A percentile compares a stretch with the other conserved stretches of the same genome.
phyloP scores from a whole-genome alignment of 345 rosid species.

The Litchi chinensis region DNA sequence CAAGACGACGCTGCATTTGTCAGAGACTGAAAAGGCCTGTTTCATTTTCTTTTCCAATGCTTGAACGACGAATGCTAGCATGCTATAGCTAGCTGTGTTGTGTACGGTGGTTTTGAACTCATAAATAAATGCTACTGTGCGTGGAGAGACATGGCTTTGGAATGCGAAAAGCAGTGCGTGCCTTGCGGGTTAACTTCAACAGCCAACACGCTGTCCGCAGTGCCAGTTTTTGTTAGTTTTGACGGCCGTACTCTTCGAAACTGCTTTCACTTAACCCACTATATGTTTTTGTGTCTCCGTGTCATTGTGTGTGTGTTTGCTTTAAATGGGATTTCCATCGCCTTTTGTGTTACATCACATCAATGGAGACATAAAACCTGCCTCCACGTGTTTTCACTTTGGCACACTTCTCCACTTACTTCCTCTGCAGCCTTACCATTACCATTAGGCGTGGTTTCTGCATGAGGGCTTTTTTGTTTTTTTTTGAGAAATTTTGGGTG shows the following conservation, averaged over 20 bases:
- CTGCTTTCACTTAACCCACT: too few species aligned
- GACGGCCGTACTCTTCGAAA: slow-evolving; percentile 7
- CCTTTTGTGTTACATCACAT: slow-evolving; percentile 25
- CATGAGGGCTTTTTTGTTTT: too few species aligned
- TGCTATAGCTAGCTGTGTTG: background rate
- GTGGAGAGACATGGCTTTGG: slow-evolving; percentile 13
- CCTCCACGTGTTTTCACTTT: background rate
- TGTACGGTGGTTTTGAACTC: background rate
- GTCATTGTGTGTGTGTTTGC: background rate
- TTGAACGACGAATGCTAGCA: background rate
- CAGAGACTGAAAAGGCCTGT: background rate
- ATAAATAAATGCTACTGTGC: background rate
- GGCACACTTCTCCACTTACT: background rate
- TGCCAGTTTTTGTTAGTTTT: too few species aligned
- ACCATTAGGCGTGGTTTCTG: too few species aligned
- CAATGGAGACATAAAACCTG: slow-evolving; percentile 23
- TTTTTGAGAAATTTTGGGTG: too few species aligned
- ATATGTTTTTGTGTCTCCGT: slow-evolving; percentile 4
- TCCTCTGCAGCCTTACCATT: too few species aligned
- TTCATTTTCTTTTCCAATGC: slow-evolving; percentile 11
- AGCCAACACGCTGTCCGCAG: background rate
- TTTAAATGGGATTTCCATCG: background rate
- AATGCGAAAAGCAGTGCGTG: slow-evolving; percentile 37
- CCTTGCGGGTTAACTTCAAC: slow-evolving; percentile 41
- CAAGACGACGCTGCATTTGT: background rate